Percentiles rank a stretch among this genome's conserved stretches.
Evolutionary conservation across 1,139 yeast species (phyloP).

Genomic region (Kluyveromyces marxianus): DNA sequence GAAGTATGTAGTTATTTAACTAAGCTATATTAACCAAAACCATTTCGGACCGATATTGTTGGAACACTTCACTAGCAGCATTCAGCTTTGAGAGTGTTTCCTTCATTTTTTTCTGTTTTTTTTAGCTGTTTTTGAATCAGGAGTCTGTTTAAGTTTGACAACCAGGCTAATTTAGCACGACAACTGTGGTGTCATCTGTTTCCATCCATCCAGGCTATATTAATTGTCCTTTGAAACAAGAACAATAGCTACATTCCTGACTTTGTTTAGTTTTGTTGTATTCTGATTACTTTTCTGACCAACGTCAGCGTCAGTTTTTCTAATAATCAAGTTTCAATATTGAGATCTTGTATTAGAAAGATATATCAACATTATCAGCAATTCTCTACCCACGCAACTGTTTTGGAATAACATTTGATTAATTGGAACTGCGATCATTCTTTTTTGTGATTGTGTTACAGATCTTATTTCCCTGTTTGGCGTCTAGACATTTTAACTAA

Average conservation of each 20-base stretch:
- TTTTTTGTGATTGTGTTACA: too few species aligned
- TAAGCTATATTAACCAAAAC: background rate
- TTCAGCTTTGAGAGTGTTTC: background rate
- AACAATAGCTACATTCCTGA: background rate
- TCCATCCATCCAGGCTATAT: background rate
- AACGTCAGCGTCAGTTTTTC: conserved; percentile 2
- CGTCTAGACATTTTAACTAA: conserved; percentile 26
- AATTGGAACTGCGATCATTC: too few species aligned
- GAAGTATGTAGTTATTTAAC: background rate
- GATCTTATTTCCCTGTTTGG: background rate
- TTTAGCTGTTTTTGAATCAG: background rate
- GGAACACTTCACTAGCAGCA: background rate
- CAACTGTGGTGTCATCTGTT: background rate
- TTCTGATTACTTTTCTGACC: background rate
- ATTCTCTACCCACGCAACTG: background rate
- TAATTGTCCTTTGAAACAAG: background rate
- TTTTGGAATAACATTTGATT: too few species aligned
- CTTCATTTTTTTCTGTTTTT: background rate
- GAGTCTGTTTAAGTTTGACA: background rate
- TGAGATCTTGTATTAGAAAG: background rate
- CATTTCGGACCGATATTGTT: background rate
- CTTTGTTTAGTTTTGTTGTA: background rate
- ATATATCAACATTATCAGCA: background rate
- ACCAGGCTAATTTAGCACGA: background rate
- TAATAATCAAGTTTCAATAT: background rate